Evolutionary conservation across 768 basidiomycete species (phyloP).

Genomic region (Neoboletus subvelutipes): DNA sequence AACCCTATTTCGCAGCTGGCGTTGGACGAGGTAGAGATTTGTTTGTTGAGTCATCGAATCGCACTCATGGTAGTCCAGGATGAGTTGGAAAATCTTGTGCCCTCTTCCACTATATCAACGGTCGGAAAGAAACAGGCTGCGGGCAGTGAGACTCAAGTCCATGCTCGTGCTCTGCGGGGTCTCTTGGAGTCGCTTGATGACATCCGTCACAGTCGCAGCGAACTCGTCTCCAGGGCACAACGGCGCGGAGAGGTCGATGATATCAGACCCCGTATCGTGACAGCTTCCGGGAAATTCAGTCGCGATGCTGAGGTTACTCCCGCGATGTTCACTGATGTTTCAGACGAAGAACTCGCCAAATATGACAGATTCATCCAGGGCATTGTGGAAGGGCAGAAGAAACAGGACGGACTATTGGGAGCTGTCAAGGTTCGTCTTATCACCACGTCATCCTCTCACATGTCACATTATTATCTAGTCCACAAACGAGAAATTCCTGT

Average conservation of each 20-base stretch:
- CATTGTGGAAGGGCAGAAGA: constrained; percentile 49
- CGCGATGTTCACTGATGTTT: constrained; percentile 84
- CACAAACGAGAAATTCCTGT: constrained; percentile 70
- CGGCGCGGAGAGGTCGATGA: constrained; percentile 67
- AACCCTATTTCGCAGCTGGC: constrained; percentile 66
- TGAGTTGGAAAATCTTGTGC: constrained; percentile 64
- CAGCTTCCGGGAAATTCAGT: constrained; percentile 64
- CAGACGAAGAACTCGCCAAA: constrained; percentile 76
- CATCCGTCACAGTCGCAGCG: constrained; percentile 55
- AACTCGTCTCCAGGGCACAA: constrained; percentile 64
- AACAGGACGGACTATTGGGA: constrained; percentile 64
- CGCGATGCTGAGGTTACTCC: constrained; percentile 70
- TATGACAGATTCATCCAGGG: constrained; percentile 75
- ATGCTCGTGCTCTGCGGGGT: constrained; percentile 68
- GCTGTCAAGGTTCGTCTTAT: constrained; percentile 60
- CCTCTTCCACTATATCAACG: constrained; percentile 54
- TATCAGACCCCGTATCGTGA: constrained; percentile 65
- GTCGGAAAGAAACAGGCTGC: constrained; percentile 35
- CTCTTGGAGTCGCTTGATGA: constrained; percentile 81
- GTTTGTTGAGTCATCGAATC: neutral
- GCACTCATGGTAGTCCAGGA: constrained; percentile 40
- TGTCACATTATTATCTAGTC: constrained; percentile 38
- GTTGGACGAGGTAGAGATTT: constrained; percentile 51
- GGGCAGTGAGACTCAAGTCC: constrained; percentile 52
- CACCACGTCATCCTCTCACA: neutral